phyloP scores from a whole-genome alignment of 495 filamentous ascomycete genomes.

The Trichoderma gamsii region DNA sequence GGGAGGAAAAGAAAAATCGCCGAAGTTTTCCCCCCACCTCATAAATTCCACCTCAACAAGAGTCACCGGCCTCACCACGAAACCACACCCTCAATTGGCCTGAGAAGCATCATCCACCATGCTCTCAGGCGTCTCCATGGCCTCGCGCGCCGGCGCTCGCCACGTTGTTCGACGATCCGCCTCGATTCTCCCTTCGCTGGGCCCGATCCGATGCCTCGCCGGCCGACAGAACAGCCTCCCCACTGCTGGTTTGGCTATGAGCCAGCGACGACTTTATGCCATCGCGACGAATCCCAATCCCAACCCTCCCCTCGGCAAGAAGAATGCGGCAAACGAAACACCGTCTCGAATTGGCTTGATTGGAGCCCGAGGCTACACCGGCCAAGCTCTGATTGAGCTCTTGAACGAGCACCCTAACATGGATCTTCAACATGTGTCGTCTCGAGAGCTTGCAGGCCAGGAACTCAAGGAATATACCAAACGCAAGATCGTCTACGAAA shows the following conservation, averaged over 20 bases:
- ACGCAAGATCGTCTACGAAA: slow-evolving; percentile 90
- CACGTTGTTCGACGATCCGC: slow-evolving; percentile 13
- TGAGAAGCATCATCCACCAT: slow-evolving; percentile 17
- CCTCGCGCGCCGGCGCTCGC: slow-evolving; percentile 15
- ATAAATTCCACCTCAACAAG: background rate
- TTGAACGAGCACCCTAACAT: slow-evolving; percentile 90
- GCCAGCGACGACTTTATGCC: slow-evolving; percentile 36
- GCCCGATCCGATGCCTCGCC: slow-evolving; percentile 6
- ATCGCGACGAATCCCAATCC: slow-evolving; percentile 71
- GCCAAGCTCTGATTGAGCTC: slow-evolving; percentile 83
- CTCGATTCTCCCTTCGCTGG: background rate
- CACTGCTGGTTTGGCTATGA: background rate
- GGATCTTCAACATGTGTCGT: slow-evolving; percentile 90
- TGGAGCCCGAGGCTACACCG: slow-evolving; percentile 92
- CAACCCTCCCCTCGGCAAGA: slow-evolving; percentile 91
- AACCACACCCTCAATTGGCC: background rate
- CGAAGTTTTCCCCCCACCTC: background rate
- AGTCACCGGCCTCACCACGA: too few species aligned
- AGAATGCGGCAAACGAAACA: slow-evolving; percentile 76
- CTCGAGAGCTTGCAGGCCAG: slow-evolving; percentile 86
- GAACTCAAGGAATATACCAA: slow-evolving; percentile 88
- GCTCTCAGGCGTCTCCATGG: slow-evolving; percentile 15
- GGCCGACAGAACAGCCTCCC: background rate
- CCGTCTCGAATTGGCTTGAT: slow-evolving; percentile 86
- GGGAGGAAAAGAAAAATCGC: background rate